A percentile compares a stretch with the other conserved stretches of the same genome.
Evolutionary conservation across 352 stramenopile genomes (phyloP).

Genomic region (Elongisporangium undulatum): DNA sequence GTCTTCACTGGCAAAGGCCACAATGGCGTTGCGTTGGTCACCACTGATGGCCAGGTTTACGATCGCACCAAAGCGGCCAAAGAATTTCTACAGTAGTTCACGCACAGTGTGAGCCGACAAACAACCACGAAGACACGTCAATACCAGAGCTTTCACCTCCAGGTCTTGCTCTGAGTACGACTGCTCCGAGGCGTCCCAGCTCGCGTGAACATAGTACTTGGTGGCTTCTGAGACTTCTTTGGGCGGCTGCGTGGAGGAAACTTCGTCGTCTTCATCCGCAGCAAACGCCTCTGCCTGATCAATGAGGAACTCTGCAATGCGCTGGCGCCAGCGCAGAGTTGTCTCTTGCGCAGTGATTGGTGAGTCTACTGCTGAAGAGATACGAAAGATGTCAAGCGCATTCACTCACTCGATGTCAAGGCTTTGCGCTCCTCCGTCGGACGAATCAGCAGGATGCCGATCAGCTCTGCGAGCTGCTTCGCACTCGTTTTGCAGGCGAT

Average conservation of each 20-base stretch:
- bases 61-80: constrained; percentile 22
- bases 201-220: constrained; percentile 29
- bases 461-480: constrained; percentile 28
- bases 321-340: constrained; percentile 19
- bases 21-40: constrained; percentile 25
- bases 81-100: constrained; percentile 17
- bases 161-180: constrained; percentile 18
- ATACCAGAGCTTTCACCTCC: constrained; percentile 11
- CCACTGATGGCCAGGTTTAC: constrained; percentile 19
- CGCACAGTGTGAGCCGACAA: not conserved
- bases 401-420: constrained; percentile 28
- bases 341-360: constrained; percentile 3
- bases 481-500: constrained; percentile 34
- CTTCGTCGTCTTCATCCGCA: constrained; percentile 39
- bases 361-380: not conserved
- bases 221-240: not conserved
- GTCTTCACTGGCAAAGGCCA: constrained; percentile 18
- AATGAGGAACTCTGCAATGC: constrained; percentile 44
- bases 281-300: constrained; percentile 32
- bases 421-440: constrained; percentile 21
- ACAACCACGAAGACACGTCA: not conserved
- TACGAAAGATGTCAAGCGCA: not conserved
- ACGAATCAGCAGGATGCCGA: constrained; percentile 37
- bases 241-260: not conserved
- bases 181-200: constrained; percentile 19